Percentiles rank a stretch among this genome's conserved stretches.
phyloP scores from a whole-genome alignment of 2,329 filamentous ascomycete genomes.

The Arachnopeziza araneosa region DNA sequence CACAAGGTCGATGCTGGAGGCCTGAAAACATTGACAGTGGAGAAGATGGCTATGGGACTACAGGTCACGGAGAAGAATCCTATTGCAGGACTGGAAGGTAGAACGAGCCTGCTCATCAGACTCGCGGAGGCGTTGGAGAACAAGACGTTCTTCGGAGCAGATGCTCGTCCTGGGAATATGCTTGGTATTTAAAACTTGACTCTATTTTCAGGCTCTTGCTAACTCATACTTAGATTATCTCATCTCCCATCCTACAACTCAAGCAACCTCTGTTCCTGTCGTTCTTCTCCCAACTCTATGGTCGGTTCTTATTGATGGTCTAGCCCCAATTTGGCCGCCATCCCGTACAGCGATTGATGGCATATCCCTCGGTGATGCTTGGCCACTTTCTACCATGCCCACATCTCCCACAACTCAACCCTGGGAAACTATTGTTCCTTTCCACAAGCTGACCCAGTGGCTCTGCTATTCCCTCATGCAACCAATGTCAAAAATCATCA shows the following conservation, averaged over 20 bases:
- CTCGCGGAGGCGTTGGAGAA: conserved; percentile 73
- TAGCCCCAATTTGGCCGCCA: conserved; percentile 82
- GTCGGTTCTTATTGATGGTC: conserved; percentile 82
- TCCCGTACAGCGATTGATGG: conserved; percentile 85
- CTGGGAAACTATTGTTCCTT: conserved; percentile 80
- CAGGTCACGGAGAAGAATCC: conserved; percentile 79
- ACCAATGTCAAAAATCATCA: conserved; percentile 76
- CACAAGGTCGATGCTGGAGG: conserved; percentile 85
- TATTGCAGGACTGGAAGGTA: conserved; percentile 78
- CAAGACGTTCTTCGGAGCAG: conserved; percentile 74
- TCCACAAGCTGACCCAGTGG: conserved; percentile 95
- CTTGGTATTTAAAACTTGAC: conserved; percentile 58
- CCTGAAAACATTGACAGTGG: conserved; percentile 66
- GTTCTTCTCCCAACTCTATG: conserved; percentile 83
- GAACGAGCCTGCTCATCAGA: conserved; percentile 70
- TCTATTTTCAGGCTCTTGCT: conserved; percentile 12
- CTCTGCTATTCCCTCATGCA: conserved; percentile 91
- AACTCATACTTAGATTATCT: conserved; percentile 67
- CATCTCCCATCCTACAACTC: conserved; percentile 84
- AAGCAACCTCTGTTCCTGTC: conserved; percentile 82
- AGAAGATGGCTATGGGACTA: conserved; percentile 71
- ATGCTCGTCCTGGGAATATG: conserved; percentile 88
- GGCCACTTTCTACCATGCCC: conserved; percentile 83
- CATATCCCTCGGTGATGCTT: conserved; percentile 84
- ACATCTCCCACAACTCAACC: conserved; percentile 43